A percentile compares a stretch with the other conserved stretches of the same genome.
phyloP scores from a whole-genome alignment of 208 protist species.

The Novymonas esmeraldas region DNA sequence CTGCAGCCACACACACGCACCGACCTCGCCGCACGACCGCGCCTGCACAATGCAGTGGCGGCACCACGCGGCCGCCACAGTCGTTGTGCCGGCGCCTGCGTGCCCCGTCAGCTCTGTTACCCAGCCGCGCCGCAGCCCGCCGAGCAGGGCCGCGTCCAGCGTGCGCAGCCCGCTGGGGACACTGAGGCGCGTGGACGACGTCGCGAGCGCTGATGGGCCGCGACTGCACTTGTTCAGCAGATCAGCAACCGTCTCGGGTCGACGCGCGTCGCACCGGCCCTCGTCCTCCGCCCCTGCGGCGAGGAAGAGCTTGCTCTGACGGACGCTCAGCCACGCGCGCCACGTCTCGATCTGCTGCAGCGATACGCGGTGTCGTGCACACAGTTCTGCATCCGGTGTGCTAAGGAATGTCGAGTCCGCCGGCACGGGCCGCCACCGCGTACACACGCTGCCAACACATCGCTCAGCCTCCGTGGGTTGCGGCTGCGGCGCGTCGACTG shows the following conservation, averaged over 20 bases:
- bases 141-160: conserved; percentile 54
- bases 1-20: conserved; percentile 30
- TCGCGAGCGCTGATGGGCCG: not conserved
- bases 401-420: conserved; percentile 2
- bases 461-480: too few species aligned
- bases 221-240: conserved; percentile 2
- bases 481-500: too few species aligned
- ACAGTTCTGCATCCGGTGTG: conserved; percentile 14
- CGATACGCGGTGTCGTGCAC: conserved; percentile 4
- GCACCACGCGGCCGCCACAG: conserved; percentile 32
- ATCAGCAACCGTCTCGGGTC: conserved; percentile 6
- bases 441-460: not conserved
- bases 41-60: conserved; percentile 1
- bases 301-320: not conserved
- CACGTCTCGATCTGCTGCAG: conserved; percentile 9
- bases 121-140: conserved; percentile 48
- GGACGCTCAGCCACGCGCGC: conserved; percentile 3
- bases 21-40: not conserved
- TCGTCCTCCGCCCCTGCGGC: not conserved
- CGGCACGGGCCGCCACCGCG: not conserved
- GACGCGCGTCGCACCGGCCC: not conserved
- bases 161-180: conserved; percentile 37
- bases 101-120: conserved; percentile 62
- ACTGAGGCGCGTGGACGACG: conserved; percentile 3
- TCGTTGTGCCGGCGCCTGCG: conserved; percentile 37